These are phyloP conservation scores for Agaricales sp. DNA, from an alignment of 1,284 basidiomycete species.

Conservation along the genomic window DNA sequence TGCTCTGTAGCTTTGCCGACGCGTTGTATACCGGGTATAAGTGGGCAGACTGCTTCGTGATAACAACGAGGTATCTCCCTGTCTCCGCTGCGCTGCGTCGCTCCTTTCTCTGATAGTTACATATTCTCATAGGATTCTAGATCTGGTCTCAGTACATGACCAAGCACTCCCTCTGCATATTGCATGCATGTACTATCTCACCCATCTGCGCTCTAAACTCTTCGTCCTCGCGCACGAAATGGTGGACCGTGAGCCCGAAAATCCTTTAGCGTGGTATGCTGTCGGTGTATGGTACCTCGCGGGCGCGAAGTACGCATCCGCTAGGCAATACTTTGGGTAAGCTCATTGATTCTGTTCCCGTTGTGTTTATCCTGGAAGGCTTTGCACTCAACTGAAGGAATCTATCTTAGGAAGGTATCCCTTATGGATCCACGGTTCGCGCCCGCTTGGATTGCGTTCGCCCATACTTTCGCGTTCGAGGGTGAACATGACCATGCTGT, in stretches of 20 bases:
- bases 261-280: conserved; percentile 94
- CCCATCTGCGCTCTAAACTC: conserved; percentile 82
- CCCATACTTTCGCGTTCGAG: conserved; percentile 93
- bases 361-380: background rate
- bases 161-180: conserved; percentile 89
- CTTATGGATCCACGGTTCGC: conserved; percentile 95
- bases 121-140: conserved; percentile 57
- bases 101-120: background rate
- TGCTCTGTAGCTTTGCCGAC: conserved; percentile 88
- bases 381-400: conserved; percentile 6
- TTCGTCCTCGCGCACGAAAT: conserved; percentile 96
- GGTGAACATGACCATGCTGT: conserved; percentile 98
- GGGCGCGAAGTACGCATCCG: conserved; percentile 78
- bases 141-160: conserved; percentile 72
- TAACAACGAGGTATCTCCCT: conserved; percentile 67
- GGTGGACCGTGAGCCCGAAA: conserved; percentile 88
- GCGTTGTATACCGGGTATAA: conserved; percentile 81
- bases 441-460: conserved; percentile 96
- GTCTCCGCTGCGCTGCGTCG: background rate
- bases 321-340: conserved; percentile 86
- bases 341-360: conserved; percentile 12
- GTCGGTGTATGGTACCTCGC: conserved; percentile 96
- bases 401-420: conserved; percentile 70
- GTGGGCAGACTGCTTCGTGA: conserved; percentile 88
- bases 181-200: conserved; percentile 94